Evolutionary conservation across 306 rosid genomes (phyloP), one percentile per base, ranked within the genome.

Genomic region (Gastrolobium villosum): DNA sequence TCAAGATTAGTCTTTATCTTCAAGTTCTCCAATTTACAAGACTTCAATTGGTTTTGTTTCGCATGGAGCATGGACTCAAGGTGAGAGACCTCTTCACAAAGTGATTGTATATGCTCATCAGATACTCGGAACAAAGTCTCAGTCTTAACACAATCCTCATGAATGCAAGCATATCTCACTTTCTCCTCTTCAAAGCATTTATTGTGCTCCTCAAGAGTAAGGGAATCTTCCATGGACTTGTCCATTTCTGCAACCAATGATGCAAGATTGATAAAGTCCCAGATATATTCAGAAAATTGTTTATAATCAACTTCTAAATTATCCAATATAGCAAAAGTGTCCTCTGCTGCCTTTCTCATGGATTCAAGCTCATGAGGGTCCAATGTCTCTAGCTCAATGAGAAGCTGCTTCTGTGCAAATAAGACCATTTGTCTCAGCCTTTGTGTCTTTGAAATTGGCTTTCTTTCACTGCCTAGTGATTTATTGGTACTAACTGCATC

Each of bases 261-360:
- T n/a, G 50, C 10, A 20, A 7, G 15, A 31, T 30, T 40, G 30
- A 81, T 68, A 50, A 67, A 81, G 7, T 75, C 84, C 80, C 15
- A 59, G 37, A 81, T 61, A 49, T 57, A 66, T 5, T 59, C 81
- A 31, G 66, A 39, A 3, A 75, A 81, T 7, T n/a, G 32, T 48
- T 7, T 14, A 15, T 59, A 35, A 31, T 68, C 55, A 49, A 69
- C 65, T 1, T 50, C 39, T 1, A 67, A 20, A 4, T 3, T 26
- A 30, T 45, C 61, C 28, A 75, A 30, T 2, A 81, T 0, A 10
- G 8, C 49, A 57, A 74, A 74, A 13, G 80, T 46, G 30, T 14
- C 57, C 52, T 81, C 57, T 5, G 49, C 80, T 36, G 65, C 71
- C 49, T 34, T 43, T 67, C 54, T 74, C 76, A 80, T 65, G 11